A percentile compares a stretch with the other conserved stretches of the same genome.
Conservation (phyloP, 1,284 basidiomycete species). For the Leccinum subatratum region DNA sequence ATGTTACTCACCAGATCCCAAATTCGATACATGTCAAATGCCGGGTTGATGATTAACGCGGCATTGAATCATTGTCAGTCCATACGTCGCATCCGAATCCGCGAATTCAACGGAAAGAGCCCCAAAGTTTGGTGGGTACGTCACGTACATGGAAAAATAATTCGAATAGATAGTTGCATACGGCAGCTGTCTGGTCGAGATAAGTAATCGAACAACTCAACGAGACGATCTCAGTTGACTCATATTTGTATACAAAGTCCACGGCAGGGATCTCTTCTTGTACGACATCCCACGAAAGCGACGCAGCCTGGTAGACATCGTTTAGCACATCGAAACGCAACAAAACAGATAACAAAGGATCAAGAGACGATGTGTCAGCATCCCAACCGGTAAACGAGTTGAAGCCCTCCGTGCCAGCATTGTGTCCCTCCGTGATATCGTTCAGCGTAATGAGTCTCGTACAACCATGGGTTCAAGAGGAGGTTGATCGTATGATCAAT, state of each 20-base stretch:
- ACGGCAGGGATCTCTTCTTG: not conserved
- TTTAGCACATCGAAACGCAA: constrained; percentile 22
- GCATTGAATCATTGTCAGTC: constrained; percentile 47
- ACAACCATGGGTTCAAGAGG: no score
- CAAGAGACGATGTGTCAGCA: no score
- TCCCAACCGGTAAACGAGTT: no score
- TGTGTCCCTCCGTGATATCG: no score
- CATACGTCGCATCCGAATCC: constrained; percentile 59
- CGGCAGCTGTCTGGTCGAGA: constrained; percentile 48
- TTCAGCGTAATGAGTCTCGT: no score
- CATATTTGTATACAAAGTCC: constrained; percentile 41
- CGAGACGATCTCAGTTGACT: constrained; percentile 50
- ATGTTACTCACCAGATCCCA: constrained; percentile 52
- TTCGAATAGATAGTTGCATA: constrained; percentile 64
- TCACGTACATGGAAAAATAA: constrained; percentile 59
- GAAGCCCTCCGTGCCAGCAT: no score
- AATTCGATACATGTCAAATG: constrained; percentile 72
- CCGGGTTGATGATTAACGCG: constrained; percentile 61
- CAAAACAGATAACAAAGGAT: no score
- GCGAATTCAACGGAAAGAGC: constrained; percentile 33
- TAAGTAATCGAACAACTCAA: no score
- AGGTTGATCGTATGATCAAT: no score
- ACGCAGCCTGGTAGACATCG: not conserved
- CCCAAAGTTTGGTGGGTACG: constrained; percentile 51
- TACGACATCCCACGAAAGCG: not conserved